These are phyloP conservation scores for Hypoxylon rickii DNA, from an alignment of 495 filamentous ascomycete species.

Conservation along the genomic window DNA sequence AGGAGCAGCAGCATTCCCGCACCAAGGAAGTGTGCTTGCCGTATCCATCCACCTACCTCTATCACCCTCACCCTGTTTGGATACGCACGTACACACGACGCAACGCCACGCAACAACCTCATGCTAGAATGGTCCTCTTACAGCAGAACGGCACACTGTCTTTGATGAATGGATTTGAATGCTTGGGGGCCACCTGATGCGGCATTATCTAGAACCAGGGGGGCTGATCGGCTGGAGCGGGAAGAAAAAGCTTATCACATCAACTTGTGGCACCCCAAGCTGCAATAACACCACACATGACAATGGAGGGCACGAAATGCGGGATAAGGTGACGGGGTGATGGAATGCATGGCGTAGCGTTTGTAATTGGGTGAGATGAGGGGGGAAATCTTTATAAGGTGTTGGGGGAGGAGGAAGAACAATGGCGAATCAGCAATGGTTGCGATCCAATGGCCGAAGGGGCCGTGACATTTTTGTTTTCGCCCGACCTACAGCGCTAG, in stretches of 20 bases:
- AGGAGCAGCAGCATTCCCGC: conserved; percentile 1
- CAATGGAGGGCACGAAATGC: neutral
- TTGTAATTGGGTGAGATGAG: too few species aligned
- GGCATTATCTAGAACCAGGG: conserved; percentile 25
- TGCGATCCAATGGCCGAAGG: too few species aligned
- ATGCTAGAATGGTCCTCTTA: neutral
- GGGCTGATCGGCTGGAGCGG: conserved; percentile 25
- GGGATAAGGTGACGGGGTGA: conserved; percentile 11
- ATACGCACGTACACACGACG: neutral
- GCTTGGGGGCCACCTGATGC: conserved; percentile 21
- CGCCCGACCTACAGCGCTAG: too few species aligned
- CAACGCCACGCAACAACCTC: too few species aligned
- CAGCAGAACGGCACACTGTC: too few species aligned
- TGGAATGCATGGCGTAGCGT: too few species aligned
- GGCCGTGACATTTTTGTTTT: too few species aligned
- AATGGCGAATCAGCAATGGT: too few species aligned
- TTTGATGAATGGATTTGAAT: too few species aligned
- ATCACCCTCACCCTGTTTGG: neutral
- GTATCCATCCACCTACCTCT: conserved; percentile 6
- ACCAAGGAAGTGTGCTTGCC: conserved; percentile 13
- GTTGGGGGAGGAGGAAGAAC: too few species aligned
- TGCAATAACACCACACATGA: conserved; percentile 7
- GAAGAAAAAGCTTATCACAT: conserved; percentile 24
- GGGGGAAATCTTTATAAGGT: too few species aligned
- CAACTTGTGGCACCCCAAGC: conserved; percentile 20